Base-by-base conservation (phyloP, 306 rosid genomes). In the Hylodesmum podocarpum region DNA sequence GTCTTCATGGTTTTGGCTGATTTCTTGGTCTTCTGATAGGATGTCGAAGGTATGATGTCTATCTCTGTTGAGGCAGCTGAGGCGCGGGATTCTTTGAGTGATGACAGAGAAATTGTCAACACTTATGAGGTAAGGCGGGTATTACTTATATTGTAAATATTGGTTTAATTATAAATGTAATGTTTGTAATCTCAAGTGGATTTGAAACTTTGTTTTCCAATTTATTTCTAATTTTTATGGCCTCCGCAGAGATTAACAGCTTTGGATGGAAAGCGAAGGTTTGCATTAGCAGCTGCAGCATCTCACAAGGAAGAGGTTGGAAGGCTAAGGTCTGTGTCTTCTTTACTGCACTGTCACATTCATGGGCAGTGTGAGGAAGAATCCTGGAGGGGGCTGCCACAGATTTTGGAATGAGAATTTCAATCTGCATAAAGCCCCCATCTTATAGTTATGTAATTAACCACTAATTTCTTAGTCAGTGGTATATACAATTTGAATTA, bases 1-100 rank as follows among this genome's bases (percentile, higher is more conserved):
- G 37, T 58, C 70, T 18, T 19, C 64, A 46, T 82, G 40, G 16
- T 82, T 83, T 78, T 86, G 65, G 72, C 80, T 82, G 76, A 82
- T 74, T 61, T 75, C 67, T 66, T 81, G 69, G 64, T 81, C 77
- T 80, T 87, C 41, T 81, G 63, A 80, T 84, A 95, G 99, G 99
- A 95, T 87, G 91, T 95, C 46, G 97, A 95, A 86, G 99, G 99
- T 75, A 90, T 95, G 99, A 95, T 95, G 97, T 95, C 99, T 66
- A 95, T 95, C 84, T 95, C 97, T 76, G 97, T 49, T 41, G 99
- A 92, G 86, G 97, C 99, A 54, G 88, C 97, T 8, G 99, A 88
- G 81, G 99, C 99, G 73, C 91, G 86, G 58, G 96, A 88, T 88
- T 95, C 97, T 50, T 83, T 95, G 76, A 90, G 91, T 64, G 99